Percentiles rank a stretch among this genome's conserved stretches.
Conservation (phyloP, 768 basidiomycete genomes). For the Cystofilobasidium capitatum region DNA sequence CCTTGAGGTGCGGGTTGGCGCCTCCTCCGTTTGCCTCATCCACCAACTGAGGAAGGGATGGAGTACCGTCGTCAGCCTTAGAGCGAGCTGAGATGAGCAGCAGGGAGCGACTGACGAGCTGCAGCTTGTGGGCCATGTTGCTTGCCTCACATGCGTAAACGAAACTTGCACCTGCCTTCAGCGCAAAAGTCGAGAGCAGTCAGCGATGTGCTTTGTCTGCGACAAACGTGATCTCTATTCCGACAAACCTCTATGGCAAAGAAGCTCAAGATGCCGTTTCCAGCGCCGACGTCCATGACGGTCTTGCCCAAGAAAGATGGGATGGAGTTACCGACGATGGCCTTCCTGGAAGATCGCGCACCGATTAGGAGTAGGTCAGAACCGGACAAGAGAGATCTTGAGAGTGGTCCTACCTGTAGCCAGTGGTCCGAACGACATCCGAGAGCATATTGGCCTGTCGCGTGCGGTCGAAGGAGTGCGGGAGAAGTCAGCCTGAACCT, state of each 20-base stretch:
- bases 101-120: not conserved
- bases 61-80: not conserved
- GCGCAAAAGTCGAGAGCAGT: not conserved
- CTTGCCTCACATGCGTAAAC: conserved; percentile 24
- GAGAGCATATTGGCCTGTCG: conserved; percentile 22
- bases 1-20: conserved; percentile 12
- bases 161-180: conserved; percentile 20
- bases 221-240: no score
- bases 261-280: conserved; percentile 20
- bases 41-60: conserved; percentile 10
- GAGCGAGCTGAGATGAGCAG: not conserved
- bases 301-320: conserved; percentile 14
- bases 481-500: not conserved
- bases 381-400: not conserved
- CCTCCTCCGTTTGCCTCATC: conserved; percentile 16
- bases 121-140: conserved; percentile 22
- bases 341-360: not conserved
- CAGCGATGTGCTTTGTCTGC: not conserved
- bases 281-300: conserved; percentile 27
- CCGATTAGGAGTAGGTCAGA: not conserved
- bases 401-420: conserved; percentile 11
- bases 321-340: conserved; percentile 23
- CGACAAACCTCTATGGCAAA: conserved; percentile 22
- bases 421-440: conserved; percentile 12
- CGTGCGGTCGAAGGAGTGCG: not conserved